These are phyloP conservation scores for Chimonanthus salicifolius DNA, from an alignment of 164 flowering plant species.

Conservation along the genomic window DNA sequence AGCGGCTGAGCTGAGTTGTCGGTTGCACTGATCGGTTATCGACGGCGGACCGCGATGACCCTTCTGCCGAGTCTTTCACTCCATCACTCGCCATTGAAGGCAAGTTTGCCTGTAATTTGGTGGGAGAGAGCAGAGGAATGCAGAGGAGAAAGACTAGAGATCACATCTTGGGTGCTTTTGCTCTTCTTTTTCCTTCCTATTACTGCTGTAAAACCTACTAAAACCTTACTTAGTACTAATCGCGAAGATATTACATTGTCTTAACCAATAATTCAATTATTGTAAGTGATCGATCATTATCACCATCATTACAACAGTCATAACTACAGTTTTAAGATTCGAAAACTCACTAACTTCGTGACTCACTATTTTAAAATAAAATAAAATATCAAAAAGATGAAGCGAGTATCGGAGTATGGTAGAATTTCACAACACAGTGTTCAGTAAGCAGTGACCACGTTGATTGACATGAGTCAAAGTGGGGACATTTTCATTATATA, in stretches of 20 bases:
- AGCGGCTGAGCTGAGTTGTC: constrained; percentile 28
- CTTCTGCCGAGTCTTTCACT: constrained; percentile 6
- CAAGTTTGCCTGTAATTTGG: not conserved
- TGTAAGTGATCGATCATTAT: not conserved
- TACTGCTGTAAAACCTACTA: not conserved
- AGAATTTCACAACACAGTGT: not conserved
- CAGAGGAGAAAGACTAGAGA: constrained; percentile 34
- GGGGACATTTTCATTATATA: too few species aligned
- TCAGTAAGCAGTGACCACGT: too few species aligned
- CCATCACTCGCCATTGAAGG: constrained; percentile 5
- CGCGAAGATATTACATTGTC: not conserved
- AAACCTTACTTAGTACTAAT: not conserved
- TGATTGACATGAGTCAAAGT: too few species aligned
- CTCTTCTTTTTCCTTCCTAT: constrained; percentile 2
- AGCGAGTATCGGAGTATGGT: not conserved
- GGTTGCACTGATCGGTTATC: constrained; percentile 6
- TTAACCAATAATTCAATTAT: constrained; percentile 2
- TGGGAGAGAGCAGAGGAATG: constrained; percentile 8
- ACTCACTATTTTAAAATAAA: too few species aligned
- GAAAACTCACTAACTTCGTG: too few species aligned
- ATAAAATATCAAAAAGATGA: too few species aligned
- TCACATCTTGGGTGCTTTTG: constrained; percentile 44
- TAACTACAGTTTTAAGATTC: not conserved
- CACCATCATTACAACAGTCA: not conserved
- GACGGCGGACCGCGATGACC: constrained; percentile 9